These are phyloP conservation scores for Penicillium flavigenum DNA, from an alignment of 495 filamentous ascomycete species.

Conservation along the genomic window DNA sequence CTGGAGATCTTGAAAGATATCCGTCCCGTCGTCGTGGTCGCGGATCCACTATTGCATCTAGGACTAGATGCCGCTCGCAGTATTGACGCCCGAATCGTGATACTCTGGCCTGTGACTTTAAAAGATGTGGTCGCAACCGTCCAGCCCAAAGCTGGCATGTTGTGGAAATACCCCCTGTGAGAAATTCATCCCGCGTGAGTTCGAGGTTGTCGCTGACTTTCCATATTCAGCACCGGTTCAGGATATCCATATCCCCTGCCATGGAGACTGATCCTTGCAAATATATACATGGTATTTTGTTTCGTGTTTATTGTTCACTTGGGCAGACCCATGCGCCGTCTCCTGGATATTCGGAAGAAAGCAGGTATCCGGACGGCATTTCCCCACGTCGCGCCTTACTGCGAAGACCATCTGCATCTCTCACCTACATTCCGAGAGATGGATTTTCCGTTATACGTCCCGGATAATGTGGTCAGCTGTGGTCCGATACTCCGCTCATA, in stretches of 20 bases:
- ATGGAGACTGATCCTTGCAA: conserved; percentile 40
- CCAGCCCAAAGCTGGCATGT: conserved; percentile 33
- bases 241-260: conserved; percentile 50
- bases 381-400: conserved; percentile 36
- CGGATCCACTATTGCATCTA: conserved; percentile 52
- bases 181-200: too few relatives aligned
- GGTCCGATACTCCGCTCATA: conserved; percentile 44
- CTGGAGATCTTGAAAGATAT: conserved; percentile 43
- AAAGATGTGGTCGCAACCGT: conserved; percentile 41
- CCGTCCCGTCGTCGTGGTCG: conserved; percentile 44
- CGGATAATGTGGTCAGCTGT: conserved; percentile 46
- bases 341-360: conserved; percentile 25
- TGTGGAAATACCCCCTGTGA: conserved; percentile 44
- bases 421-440: conserved; percentile 42
- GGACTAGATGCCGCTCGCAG: conserved; percentile 49
- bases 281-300: conserved; percentile 32
- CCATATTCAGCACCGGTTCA: conserved; percentile 37
- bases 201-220: conserved; percentile 11
- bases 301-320: conserved; percentile 9
- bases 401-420: conserved; percentile 37
- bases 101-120: conserved; percentile 39
- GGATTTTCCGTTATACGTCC: conserved; percentile 44
- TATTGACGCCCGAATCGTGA: conserved; percentile 27
- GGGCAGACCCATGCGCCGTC: conserved; percentile 25
- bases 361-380: conserved; percentile 28